Conservation (phyloP, 352 stramenopile genomes). For the Phytophthora foliorum region DNA sequence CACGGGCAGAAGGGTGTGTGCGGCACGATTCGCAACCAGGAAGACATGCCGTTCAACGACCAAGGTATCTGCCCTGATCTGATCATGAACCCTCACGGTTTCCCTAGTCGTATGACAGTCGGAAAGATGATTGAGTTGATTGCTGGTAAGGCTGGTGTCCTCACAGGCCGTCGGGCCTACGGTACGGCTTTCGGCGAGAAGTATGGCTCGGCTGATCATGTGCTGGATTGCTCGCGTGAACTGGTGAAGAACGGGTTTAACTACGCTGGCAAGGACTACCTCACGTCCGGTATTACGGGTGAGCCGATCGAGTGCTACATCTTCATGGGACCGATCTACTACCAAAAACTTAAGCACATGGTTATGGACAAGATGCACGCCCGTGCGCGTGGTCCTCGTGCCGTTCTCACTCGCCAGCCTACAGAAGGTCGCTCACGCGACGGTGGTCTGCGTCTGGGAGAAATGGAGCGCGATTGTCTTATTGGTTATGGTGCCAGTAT, state of each 20-base stretch:
- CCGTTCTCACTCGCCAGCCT: slow-evolving; percentile 98
- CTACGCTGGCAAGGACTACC: slow-evolving; percentile 99
- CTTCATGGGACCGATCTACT: slow-evolving; percentile 99
- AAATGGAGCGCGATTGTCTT: slow-evolving; percentile 99
- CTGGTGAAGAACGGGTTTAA: slow-evolving; percentile 98
- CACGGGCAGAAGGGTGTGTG: slow-evolving; percentile 99
- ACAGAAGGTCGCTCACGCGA: slow-evolving; percentile 98
- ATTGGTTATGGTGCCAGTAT: slow-evolving; percentile 99
- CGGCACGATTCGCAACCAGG: slow-evolving; percentile 95
- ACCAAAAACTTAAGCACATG: slow-evolving; percentile 99
- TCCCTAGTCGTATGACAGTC: slow-evolving; percentile 99
- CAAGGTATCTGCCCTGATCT: slow-evolving; percentile 98
- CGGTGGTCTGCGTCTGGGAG: slow-evolving; percentile 98
- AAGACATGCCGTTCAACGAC: slow-evolving; percentile 99
- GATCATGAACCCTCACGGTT: slow-evolving; percentile 99
- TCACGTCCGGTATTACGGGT: slow-evolving; percentile 95
- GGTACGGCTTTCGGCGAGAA: slow-evolving; percentile 99
- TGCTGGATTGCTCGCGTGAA: slow-evolving; percentile 91
- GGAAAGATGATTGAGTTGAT: slow-evolving; percentile 99
- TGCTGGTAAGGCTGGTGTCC: slow-evolving; percentile 97
- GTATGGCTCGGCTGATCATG: slow-evolving; percentile 96
- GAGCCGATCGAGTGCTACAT: slow-evolving; percentile 99
- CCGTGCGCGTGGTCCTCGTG: slow-evolving; percentile 94
- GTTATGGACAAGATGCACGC: slow-evolving; percentile 99
- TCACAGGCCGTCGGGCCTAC: slow-evolving; percentile 97